Percentiles rank a stretch among this genome's conserved stretches.
Evolutionary conservation across 2,329 filamentous ascomycete genomes (phyloP).

Genomic region (Clonostachys solani): DNA sequence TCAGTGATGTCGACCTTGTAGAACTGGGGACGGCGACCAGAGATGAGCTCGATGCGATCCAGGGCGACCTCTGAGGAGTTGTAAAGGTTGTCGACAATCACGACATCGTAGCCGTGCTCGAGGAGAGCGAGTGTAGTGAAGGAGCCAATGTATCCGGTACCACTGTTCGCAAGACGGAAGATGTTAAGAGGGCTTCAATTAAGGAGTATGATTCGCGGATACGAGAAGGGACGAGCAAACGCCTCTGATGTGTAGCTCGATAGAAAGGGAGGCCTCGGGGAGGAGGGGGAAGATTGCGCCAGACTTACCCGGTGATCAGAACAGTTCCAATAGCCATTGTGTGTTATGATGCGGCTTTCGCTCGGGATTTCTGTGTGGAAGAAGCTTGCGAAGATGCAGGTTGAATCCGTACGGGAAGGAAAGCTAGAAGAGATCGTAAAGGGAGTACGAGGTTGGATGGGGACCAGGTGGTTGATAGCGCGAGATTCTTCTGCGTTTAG

Average conservation of each 20-base stretch:
- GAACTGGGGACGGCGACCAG: constrained; percentile 81
- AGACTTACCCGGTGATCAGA: constrained; percentile 77
- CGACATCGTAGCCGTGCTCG: constrained; percentile 90
- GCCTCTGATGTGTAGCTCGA: not conserved
- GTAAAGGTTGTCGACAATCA: constrained; percentile 95
- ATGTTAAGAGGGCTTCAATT: not conserved
- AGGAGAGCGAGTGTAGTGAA: constrained; percentile 93
- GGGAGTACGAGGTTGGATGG: too few relatives aligned
- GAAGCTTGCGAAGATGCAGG: constrained; percentile 7
- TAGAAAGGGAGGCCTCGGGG: not conserved
- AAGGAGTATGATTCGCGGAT: not conserved
- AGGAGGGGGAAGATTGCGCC: constrained; percentile 1
- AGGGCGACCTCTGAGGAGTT: constrained; percentile 91
- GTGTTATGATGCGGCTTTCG: not conserved
- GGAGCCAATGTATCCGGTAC: constrained; percentile 98
- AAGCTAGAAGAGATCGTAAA: not conserved
- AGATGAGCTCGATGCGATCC: constrained; percentile 92
- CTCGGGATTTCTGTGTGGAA: constrained; percentile 3
- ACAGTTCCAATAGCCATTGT: constrained; percentile 82
- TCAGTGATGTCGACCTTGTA: constrained; percentile 86
- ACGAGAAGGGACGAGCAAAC: not conserved
- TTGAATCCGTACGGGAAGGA: constrained; percentile 2
- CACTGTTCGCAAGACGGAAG: constrained; percentile 48
- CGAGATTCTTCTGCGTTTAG: too few relatives aligned
- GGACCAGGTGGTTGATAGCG: too few relatives aligned